Evolutionary conservation across 805 yeast genomes (phyloP).

Genomic region (Pichia phayaonensis): DNA sequence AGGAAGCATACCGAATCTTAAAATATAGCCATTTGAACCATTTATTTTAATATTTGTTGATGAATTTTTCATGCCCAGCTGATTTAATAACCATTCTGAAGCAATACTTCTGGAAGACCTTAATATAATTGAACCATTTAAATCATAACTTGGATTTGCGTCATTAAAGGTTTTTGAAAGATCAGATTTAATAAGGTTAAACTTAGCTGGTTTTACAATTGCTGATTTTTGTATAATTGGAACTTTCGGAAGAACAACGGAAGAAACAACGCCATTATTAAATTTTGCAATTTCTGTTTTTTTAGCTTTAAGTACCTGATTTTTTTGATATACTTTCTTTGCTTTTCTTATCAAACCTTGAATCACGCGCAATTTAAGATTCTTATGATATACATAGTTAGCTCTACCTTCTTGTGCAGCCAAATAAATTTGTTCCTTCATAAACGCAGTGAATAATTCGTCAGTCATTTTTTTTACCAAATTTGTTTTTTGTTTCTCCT

Average conservation of each 20-base stretch:
- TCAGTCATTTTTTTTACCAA: constrained; percentile 29
- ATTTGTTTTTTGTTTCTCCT: constrained; percentile 27
- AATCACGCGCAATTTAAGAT: constrained; percentile 28
- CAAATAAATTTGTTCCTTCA: constrained; percentile 47
- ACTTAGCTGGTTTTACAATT: not conserved
- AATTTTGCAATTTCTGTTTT: constrained; percentile 30
- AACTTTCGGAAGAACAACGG: constrained; percentile 1
- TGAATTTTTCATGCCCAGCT: constrained; percentile 16
- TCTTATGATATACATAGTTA: constrained; percentile 27
- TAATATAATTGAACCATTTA: constrained; percentile 27
- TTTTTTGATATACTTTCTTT: constrained; percentile 14
- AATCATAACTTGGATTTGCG: constrained; percentile 1
- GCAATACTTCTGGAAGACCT: constrained; percentile 27
- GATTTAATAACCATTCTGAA: constrained; percentile 19
- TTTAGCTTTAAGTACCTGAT: constrained; percentile 30
- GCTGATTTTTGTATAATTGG: not conserved
- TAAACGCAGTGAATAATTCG: constrained; percentile 52
- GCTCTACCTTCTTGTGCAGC: constrained; percentile 40
- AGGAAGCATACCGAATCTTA: constrained; percentile 38
- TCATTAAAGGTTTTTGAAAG: constrained; percentile 1
- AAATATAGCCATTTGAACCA: not conserved
- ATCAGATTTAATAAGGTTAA: not conserved
- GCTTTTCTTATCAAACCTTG: constrained; percentile 28
- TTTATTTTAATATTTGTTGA: constrained; percentile 9
- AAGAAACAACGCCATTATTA: constrained; percentile 22